Conservation (phyloP, 2,329 filamentous ascomycete species). For the Apiospora arundinis region DNA sequence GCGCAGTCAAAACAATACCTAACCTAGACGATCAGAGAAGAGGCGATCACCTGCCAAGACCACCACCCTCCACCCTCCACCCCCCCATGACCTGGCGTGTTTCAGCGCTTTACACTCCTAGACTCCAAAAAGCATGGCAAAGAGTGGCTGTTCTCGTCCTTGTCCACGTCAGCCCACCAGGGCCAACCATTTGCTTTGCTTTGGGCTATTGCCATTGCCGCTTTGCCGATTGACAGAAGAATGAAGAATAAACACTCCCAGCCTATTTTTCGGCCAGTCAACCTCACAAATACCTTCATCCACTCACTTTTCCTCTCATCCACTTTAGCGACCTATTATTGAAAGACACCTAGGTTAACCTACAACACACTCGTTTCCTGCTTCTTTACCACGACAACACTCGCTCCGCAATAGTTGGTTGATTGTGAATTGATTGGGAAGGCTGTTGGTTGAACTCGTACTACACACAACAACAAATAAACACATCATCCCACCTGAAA, state of each 20-base stretch:
- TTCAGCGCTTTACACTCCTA: too few species aligned
- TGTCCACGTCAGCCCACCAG: constrained; percentile 10
- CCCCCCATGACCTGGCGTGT: constrained; percentile 13
- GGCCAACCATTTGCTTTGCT: background rate
- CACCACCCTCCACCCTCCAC: background rate
- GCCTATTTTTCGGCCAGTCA: background rate
- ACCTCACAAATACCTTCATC: constrained; percentile 4
- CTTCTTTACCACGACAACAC: background rate
- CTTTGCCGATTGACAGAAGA: background rate
- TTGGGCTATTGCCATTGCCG: background rate
- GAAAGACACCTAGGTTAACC: background rate
- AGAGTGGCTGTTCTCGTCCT: constrained; percentile 10
- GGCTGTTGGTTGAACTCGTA: background rate
- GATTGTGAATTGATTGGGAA: background rate
- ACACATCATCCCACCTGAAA: background rate
- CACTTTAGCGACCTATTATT: background rate
- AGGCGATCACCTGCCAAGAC: background rate
- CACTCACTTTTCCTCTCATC: background rate
- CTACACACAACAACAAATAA: background rate
- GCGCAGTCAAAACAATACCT: constrained; percentile 2
- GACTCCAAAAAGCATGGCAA: too few species aligned
- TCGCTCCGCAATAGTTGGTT: background rate
- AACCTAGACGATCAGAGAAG: background rate
- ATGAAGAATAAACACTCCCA: background rate
- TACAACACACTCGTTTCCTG: constrained; percentile 2